phyloP scores from a whole-genome alignment of 140 eudicot genomes.

The Flaveria floridana region DNA sequence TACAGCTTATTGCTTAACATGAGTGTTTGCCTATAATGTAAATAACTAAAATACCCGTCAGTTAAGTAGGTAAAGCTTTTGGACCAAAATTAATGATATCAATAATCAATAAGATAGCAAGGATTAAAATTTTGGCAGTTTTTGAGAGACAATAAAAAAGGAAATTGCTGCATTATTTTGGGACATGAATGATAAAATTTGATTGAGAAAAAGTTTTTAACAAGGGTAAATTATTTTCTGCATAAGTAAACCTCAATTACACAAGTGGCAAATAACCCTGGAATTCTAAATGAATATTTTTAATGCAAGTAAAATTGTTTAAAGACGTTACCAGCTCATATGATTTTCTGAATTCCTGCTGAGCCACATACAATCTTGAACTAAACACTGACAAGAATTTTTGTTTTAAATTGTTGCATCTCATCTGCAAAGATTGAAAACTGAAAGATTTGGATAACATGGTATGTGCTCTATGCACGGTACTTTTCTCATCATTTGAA shows the following conservation, averaged over 20 bases:
- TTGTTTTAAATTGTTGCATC: slow-evolving; percentile 65
- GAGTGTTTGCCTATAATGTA: not conserved
- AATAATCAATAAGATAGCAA: not conserved
- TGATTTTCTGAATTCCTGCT: slow-evolving; percentile 75
- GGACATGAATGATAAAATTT: not conserved
- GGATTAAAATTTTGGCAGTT: not conserved
- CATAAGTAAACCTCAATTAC: not conserved
- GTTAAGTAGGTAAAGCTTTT: not conserved
- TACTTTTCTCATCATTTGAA: slow-evolving; percentile 25
- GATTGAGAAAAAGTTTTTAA: not conserved
- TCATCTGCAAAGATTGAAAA: slow-evolving; percentile 48
- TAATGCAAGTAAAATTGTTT: slow-evolving; percentile 16
- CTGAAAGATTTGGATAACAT: slow-evolving; percentile 34
- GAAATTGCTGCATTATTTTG: slow-evolving; percentile 2
- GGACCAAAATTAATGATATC: slow-evolving; percentile 7
- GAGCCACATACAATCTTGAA: slow-evolving; percentile 63
- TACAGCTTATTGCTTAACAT: not conserved
- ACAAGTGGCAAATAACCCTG: not conserved
- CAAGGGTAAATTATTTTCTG: slow-evolving; percentile 15
- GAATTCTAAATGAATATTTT: not conserved
- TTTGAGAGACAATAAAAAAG: not conserved
- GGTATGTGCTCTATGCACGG: slow-evolving; percentile 14
- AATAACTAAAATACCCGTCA: slow-evolving; percentile 8
- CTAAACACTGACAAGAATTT: slow-evolving; percentile 61
- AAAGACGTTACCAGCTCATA: slow-evolving; percentile 58